These are phyloP conservation scores for Fraxinus anomala DNA, from an alignment of 257 asterid species.

Conservation along the genomic window DNA sequence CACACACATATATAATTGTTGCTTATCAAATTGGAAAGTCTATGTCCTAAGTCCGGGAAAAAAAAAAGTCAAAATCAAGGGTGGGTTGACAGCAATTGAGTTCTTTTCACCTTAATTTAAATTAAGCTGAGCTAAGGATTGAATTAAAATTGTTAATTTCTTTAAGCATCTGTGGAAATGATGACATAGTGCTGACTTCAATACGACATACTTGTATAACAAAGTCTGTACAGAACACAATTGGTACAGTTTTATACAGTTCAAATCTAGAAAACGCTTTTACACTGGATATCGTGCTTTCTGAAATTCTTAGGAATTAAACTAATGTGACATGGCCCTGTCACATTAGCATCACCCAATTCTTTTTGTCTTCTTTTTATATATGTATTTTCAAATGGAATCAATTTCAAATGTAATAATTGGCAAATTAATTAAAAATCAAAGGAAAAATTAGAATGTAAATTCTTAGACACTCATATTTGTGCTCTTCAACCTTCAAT, in stretches of 20 bases:
- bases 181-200: neutral
- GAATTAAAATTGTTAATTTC: neutral
- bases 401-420: neutral
- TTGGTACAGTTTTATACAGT: neutral
- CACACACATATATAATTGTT: too few relatives aligned
- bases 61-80: neutral
- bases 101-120: neutral
- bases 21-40: neutral
- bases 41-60: neutral
- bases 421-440: neutral
- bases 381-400: neutral
- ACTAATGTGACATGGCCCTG: too few relatives aligned
- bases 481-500: neutral
- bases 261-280: neutral
- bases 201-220: neutral
- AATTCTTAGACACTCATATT: too few relatives aligned
- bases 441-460: too few relatives aligned
- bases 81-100: neutral
- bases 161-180: neutral
- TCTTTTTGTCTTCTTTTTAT: neutral
- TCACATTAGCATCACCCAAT: too few relatives aligned
- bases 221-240: neutral
- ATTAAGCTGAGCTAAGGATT: too few relatives aligned
- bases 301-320: too few relatives aligned
- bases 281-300: neutral